These are phyloP conservation scores for Clarireedia homoeocarpa DNA, from an alignment of 2,329 filamentous ascomycete genomes.

Conservation along the genomic window DNA sequence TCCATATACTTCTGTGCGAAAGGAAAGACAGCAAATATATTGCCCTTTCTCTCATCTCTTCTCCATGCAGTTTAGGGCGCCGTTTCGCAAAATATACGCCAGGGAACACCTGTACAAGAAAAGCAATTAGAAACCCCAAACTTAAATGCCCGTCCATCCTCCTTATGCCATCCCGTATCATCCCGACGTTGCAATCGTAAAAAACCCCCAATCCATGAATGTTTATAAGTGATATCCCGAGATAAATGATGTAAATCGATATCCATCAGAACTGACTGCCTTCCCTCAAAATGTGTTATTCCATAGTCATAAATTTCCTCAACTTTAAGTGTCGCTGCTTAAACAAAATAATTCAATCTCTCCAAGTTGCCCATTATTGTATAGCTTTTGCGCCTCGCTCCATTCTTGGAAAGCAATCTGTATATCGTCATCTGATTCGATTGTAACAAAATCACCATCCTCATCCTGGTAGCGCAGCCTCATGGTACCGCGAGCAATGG, in stretches of 20 bases:
- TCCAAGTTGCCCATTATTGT: constrained; percentile 63
- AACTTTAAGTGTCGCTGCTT: constrained; percentile 31
- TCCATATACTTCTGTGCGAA: neutral
- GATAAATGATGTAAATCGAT: constrained; percentile 4
- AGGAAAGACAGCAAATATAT: constrained; percentile 11
- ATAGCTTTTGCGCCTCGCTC: constrained; percentile 65
- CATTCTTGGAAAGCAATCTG: constrained; percentile 93
- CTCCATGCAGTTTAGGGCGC: constrained; percentile 12
- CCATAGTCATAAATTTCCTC: neutral
- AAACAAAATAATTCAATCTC: constrained; percentile 86
- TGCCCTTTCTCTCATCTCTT: constrained; percentile 1
- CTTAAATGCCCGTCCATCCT: constrained; percentile 16
- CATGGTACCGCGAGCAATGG: constrained; percentile 73
- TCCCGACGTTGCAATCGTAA: constrained; percentile 26
- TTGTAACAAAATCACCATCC: constrained; percentile 87
- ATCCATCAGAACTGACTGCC: constrained; percentile 1
- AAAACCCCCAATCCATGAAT: constrained; percentile 14
- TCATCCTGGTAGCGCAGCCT: constrained; percentile 87
- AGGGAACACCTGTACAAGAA: constrained; percentile 16
- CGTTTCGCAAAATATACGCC: constrained; percentile 16
- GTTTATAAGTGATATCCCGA: constrained; percentile 14
- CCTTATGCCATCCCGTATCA: constrained; percentile 21
- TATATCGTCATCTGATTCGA: constrained; percentile 93
- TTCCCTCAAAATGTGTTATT: neutral
- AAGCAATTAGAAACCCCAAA: constrained; percentile 9